phyloP scores from a whole-genome alignment of 2,329 filamentous ascomycete genomes.

The Orbilia ellipsospora region DNA sequence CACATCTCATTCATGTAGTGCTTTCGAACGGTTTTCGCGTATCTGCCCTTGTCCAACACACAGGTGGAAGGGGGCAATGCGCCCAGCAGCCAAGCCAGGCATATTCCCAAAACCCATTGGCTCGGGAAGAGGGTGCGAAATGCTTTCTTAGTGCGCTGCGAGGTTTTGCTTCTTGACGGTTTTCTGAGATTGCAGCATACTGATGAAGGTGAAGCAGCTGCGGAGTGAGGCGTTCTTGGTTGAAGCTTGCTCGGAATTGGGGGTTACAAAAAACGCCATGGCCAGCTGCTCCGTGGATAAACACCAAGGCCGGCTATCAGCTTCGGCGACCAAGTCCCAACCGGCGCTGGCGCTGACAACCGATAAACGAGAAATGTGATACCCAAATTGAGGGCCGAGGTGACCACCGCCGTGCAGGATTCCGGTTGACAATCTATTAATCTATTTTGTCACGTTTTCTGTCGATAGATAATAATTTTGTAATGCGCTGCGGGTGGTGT shows the following conservation, averaged over 20 bases:
- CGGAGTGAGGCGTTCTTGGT: constrained; percentile 12
- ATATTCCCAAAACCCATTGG: constrained; percentile 15
- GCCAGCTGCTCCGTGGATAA: no score
- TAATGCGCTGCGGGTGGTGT: constrained; percentile 16
- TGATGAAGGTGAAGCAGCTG: constrained; percentile 10
- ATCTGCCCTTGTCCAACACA: constrained; percentile 37
- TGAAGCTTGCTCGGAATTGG: constrained; percentile 7
- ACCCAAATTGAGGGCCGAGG: constrained; percentile 21
- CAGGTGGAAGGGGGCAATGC: constrained; percentile 31
- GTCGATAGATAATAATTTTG: constrained; percentile 10
- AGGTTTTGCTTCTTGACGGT: constrained; percentile 36
- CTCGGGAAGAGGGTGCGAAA: constrained; percentile 9
- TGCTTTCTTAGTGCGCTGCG: neutral
- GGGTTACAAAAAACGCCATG: constrained; percentile 2
- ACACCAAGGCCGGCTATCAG: neutral
- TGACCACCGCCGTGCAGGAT: constrained; percentile 27
- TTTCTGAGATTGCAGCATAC: neutral
- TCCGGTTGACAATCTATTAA: constrained; percentile 31
- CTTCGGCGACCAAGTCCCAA: constrained; percentile 43
- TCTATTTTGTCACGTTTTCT: no score
- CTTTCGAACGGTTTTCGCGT: constrained; percentile 23
- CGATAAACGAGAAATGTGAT: no score
- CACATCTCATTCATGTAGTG: neutral
- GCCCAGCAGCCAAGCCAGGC: neutral
- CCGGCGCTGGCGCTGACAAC: no score